Conservation (phyloP, 371 early-diverging fungal genomes). For the Actinomortierella ambigua region DNA sequence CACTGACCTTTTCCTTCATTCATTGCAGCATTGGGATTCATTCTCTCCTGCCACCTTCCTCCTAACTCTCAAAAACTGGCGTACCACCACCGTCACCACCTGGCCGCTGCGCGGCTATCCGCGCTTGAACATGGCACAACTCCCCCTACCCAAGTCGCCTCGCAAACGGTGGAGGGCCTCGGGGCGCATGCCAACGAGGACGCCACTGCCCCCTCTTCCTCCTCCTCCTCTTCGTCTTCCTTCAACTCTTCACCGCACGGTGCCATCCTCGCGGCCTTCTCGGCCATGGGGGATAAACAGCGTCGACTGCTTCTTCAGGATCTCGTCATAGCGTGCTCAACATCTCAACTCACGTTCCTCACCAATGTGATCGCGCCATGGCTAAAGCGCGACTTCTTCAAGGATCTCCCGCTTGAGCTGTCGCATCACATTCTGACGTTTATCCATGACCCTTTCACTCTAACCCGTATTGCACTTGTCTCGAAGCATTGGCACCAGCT, state of each 20-base stretch:
- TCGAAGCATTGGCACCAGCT: conserved; percentile 74
- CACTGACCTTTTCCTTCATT: no score
- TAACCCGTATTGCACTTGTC: conserved; percentile 77
- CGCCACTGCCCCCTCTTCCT: neutral
- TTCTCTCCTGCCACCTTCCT: no score
- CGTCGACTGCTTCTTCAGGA: conserved; percentile 1
- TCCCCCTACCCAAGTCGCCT: conserved; percentile 5
- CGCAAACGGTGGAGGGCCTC: neutral
- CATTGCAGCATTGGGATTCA: no score
- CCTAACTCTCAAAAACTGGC: no score
- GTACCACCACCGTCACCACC: conserved; percentile 1
- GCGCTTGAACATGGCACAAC: no score
- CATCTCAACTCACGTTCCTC: conserved; percentile 60
- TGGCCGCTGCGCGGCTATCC: no score
- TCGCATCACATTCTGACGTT: conserved; percentile 71
- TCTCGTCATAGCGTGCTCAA: conserved; percentile 46
- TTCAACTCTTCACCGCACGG: conserved; percentile 11
- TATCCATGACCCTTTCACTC: conserved; percentile 70
- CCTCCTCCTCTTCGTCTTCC: neutral
- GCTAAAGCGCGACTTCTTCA: conserved; percentile 82
- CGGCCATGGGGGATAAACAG: neutral
- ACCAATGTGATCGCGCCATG: conserved; percentile 62
- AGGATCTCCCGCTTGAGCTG: conserved; percentile 77
- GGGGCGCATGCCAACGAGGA: no score
- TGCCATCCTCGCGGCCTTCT: conserved; percentile 4